Base-by-base conservation (phyloP, 2,329 filamentous ascomycete genomes). In the Aspergillus sp. region DNA sequence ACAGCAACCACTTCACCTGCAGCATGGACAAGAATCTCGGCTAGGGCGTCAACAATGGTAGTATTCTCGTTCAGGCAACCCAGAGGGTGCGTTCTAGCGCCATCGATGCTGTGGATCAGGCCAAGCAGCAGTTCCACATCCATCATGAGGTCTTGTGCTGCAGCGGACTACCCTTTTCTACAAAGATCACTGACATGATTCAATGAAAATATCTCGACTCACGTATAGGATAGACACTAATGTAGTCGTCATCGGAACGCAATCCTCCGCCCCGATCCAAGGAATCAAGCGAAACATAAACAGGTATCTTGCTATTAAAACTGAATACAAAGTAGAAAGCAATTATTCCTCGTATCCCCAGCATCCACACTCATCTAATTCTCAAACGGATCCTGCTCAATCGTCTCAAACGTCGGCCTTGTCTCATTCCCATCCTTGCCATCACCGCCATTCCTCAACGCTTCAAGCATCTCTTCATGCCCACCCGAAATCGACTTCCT, bases 401-500 rank as follows among this genome's bases (percentile, higher is more conserved):
- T 58, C 6, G 57, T 51, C 22, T 61, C 60, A 22, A 39, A 19
- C 9, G 37, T 39, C 4, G 60, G 54, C 17, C 52, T 48, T 5
- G 20, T 5, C 20, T 22, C 20, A 22, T 22, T 22, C 20, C 20
- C 20, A 5, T 44, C 51, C 25, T 54, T 47, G 20, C 59, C 55
- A 43, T 57, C 51, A 33, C 60, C 58, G 19, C 56, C 52, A 37
- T 60, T 60, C 32, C 62, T 58, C 50, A 69, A 46, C 33, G 61
- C 55, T 17, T 62, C 60, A 17, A 63, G 47, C 22, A 60, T 56
- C 12, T 54, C 58, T 19, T 54, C 52, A 10, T 52, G 54, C 3
- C 60, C 61, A 7, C 59, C 60, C 3, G 65, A 64, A 32, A 71
- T 62, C 4, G 68, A 70, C 41, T 64, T 61, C 9, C 68, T 61